Percentiles rank a stretch among this genome's conserved stretches.
These are phyloP conservation scores for Dactylonectria macrodidyma DNA, from an alignment of 2,329 filamentous ascomycete genomes.

Conservation along the genomic window DNA sequence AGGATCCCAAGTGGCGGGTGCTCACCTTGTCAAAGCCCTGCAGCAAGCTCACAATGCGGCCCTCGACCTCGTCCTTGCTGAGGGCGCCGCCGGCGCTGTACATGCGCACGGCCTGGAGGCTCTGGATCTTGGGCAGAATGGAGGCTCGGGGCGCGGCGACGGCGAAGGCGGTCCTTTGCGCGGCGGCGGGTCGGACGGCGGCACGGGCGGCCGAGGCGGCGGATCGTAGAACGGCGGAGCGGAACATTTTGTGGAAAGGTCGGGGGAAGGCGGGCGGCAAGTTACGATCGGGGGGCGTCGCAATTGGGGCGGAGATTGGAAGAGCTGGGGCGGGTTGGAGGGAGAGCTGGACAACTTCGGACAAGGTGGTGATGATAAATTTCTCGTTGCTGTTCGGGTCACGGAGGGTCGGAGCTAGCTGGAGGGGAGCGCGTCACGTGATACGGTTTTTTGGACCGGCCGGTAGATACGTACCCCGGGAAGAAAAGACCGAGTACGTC, in stretches of 20 bases:
- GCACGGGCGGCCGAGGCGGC: conserved; percentile 77
- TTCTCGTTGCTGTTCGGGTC: conserved; percentile 56
- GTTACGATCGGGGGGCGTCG: no score
- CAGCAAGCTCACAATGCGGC: conserved; percentile 91
- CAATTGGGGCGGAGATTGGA: conserved; percentile 27
- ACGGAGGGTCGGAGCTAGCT: conserved; percentile 51
- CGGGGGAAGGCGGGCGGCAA: conserved; percentile 6
- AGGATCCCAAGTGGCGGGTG: conserved; percentile 6
- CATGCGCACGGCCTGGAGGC: conserved; percentile 80
- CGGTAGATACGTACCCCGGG: conserved; percentile 11
- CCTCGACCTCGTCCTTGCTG: conserved; percentile 87
- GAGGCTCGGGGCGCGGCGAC: conserved; percentile 69
- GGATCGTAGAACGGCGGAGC: conserved; percentile 86
- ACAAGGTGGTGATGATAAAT: conserved; percentile 59
- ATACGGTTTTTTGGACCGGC: not conserved
- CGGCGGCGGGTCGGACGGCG: conserved; percentile 66
- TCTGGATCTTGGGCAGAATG: conserved; percentile 71
- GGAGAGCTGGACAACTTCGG: conserved; percentile 1
- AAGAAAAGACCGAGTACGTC: conserved; percentile 32
- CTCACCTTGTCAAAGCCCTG: conserved; percentile 93
- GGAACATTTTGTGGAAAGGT: conserved; percentile 77
- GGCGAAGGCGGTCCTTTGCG: conserved; percentile 72
- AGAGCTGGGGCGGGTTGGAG: conserved; percentile 30
- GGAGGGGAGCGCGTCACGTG: conserved; percentile 44
- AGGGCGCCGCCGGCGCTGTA: conserved; percentile 89